A percentile compares a stretch with the other conserved stretches of the same genome.
phyloP scores from a whole-genome alignment of 2,329 filamentous ascomycete species.

The Didymella keratinophila region DNA sequence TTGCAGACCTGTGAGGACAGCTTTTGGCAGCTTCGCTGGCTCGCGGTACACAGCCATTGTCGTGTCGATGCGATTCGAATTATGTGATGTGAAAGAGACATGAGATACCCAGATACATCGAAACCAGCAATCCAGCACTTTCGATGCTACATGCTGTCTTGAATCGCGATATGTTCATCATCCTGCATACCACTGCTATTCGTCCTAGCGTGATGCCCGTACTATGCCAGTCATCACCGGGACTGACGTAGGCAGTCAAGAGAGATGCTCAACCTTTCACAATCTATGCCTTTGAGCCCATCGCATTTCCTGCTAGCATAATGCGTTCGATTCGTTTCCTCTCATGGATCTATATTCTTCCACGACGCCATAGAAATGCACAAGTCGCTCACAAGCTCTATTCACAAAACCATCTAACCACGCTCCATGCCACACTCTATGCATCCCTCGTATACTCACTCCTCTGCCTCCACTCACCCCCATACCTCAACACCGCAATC shows the following conservation, averaged over 20 bases:
- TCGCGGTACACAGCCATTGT: background rate
- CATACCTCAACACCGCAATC: slow-evolving; percentile 60
- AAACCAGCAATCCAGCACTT: background rate
- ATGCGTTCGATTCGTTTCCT: background rate
- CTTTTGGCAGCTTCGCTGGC: background rate
- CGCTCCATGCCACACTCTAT: background rate
- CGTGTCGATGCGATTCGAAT: background rate
- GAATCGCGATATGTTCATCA: background rate
- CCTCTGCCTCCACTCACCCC: slow-evolving; percentile 60
- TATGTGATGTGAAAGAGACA: background rate
- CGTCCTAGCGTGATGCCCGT: no score
- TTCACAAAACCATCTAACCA: background rate
- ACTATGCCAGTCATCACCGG: no score
- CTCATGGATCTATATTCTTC: background rate
- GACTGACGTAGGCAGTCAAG: background rate
- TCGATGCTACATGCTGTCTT: background rate
- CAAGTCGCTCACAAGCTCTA: background rate
- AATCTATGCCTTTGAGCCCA: background rate
- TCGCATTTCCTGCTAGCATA: background rate
- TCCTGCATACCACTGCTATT: background rate
- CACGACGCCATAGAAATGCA: slow-evolving; percentile 10
- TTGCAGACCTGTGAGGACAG: background rate
- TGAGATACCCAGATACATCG: background rate
- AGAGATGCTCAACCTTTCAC: background rate
- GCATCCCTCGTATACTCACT: slow-evolving; percentile 58